Evolutionary conservation across 345 rosid genomes (phyloP).

Genomic region (Corchorus olitorius): DNA sequence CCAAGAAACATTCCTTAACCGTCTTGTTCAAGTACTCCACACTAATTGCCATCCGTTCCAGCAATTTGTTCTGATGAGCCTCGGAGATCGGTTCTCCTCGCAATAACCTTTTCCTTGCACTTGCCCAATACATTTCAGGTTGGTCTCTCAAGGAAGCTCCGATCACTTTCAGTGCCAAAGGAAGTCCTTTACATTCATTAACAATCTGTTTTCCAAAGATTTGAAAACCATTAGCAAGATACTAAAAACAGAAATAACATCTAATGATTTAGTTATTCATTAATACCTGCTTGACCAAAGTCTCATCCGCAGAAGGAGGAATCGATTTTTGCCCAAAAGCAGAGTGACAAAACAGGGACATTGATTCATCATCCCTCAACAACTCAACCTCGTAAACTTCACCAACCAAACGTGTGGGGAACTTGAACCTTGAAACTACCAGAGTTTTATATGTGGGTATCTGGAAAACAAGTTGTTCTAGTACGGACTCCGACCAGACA

Average conservation of each 20-base stretch:
- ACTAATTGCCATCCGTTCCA: conserved; percentile 79
- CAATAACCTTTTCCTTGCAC: conserved; percentile 61
- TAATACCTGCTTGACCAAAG: conserved; percentile 68
- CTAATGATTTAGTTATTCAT: neutral
- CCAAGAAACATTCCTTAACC: conserved; percentile 80
- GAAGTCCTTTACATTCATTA: conserved; percentile 86
- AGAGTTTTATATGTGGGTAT: conserved; percentile 66
- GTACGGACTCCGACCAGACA: conserved; percentile 68
- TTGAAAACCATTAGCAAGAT: conserved; percentile 9
- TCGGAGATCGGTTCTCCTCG: conserved; percentile 79
- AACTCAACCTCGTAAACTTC: conserved; percentile 59
- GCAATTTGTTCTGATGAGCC: conserved; percentile 65
- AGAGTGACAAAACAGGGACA: conserved; percentile 65
- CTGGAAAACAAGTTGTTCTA: conserved; percentile 56
- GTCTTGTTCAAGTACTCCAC: conserved; percentile 45
- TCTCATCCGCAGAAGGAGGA: conserved; percentile 52
- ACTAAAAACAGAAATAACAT: neutral
- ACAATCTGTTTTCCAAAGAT: conserved; percentile 50
- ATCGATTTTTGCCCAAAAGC: conserved; percentile 70
- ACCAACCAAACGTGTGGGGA: conserved; percentile 36
- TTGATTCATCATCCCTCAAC: conserved; percentile 64
- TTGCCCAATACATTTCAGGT: conserved; percentile 68
- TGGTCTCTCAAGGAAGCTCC: conserved; percentile 73
- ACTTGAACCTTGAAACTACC: conserved; percentile 74
- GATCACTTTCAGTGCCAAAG: conserved; percentile 92